Evolutionary conservation across 768 basidiomycete genomes (phyloP).

Genomic region (Cyathus striatus): DNA sequence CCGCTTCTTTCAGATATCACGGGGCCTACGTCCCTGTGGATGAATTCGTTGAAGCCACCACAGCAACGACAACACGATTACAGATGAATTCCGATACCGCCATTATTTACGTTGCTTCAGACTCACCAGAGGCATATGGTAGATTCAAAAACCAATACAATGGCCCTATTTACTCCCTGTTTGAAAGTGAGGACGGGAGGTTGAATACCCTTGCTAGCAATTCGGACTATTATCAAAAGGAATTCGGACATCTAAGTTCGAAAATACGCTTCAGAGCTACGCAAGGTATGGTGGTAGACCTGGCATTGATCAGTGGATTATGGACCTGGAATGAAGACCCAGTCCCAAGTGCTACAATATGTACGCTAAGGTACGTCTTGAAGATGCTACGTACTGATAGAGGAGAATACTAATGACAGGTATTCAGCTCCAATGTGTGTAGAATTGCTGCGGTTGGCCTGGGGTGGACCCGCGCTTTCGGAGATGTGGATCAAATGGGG

Average conservation of each 20-base stretch:
- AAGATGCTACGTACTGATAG: background rate
- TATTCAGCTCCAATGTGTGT: slow-evolving; percentile 55
- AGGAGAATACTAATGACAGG: slow-evolving; percentile 3
- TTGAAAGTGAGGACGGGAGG: slow-evolving; percentile 31
- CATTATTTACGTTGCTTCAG: slow-evolving; percentile 56
- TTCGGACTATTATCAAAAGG: slow-evolving; percentile 47
- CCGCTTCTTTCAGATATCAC: slow-evolving; percentile 37
- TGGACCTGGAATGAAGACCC: slow-evolving; percentile 45
- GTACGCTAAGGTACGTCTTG: slow-evolving; percentile 50
- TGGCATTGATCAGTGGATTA: slow-evolving; percentile 59
- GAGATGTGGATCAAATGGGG: slow-evolving; percentile 41
- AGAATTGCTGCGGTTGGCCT: slow-evolving; percentile 53
- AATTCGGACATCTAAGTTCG: slow-evolving; percentile 36
- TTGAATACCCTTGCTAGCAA: slow-evolving; percentile 45
- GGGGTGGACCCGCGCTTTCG: slow-evolving; percentile 63
- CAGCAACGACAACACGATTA: slow-evolving; percentile 34
- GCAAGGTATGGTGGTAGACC: slow-evolving; percentile 62
- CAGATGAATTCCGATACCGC: slow-evolving; percentile 19
- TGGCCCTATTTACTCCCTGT: slow-evolving; percentile 40
- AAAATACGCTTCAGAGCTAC: slow-evolving; percentile 45
- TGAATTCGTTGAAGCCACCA: slow-evolving; percentile 41
- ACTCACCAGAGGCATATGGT: slow-evolving; percentile 39
- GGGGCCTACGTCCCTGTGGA: slow-evolving; percentile 41
- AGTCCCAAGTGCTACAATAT: slow-evolving; percentile 48
- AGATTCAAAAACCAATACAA: slow-evolving; percentile 38